Base-by-base conservation (phyloP, 352 stramenopile genomes). In the Globisporangium nunn region DNA sequence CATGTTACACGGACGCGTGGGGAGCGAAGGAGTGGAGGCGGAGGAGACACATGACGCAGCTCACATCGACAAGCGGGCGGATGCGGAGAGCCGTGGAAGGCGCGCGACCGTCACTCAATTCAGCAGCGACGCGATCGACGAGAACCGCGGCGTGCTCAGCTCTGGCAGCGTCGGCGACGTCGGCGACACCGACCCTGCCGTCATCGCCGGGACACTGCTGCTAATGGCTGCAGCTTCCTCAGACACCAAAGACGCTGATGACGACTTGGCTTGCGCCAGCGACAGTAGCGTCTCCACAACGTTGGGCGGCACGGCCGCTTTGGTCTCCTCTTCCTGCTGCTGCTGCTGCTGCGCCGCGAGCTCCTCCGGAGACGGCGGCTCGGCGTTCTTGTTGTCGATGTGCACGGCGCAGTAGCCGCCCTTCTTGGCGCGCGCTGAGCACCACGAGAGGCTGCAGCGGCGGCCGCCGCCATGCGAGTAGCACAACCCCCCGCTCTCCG, bases 401-500 rank as follows among this genome's bases (percentile, higher is more conserved):
- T 91, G 81, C 11, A 81, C 64, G 7, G 70, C 75, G 33, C 81
- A 91, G 59, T 83, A 82, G 1, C 81, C 81, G 11, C 81, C 81
- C 56, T 87, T 88, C 67, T 91, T 91, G 56, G 78, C 81, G 5
- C 81, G 74, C 2, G 81, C 78, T 37, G 77, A 85, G 59, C 81
- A 91, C 75, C 78, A 85, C 41, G 70, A 69, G 11, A 91, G 65
- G 28, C 67, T 82, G 62, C 81, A 91, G 52, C 81, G 81, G 0
- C 78, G 74, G 1, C 81, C 81, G 29, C 81, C 81, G 14, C 81
- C 81, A 56, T 91, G 81, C 53, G 74, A 87, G 66, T 91, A 91
- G 71, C 81, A 91, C 30, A 91, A 57, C 0, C 81, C 81, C 7
- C 81, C 81, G 45, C 78, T 88, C 68, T 91, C 81, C 0, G 74